Conservation (phyloP, 2,329 filamentous ascomycete genomes). For the Phialemoniopsis sp. region DNA sequence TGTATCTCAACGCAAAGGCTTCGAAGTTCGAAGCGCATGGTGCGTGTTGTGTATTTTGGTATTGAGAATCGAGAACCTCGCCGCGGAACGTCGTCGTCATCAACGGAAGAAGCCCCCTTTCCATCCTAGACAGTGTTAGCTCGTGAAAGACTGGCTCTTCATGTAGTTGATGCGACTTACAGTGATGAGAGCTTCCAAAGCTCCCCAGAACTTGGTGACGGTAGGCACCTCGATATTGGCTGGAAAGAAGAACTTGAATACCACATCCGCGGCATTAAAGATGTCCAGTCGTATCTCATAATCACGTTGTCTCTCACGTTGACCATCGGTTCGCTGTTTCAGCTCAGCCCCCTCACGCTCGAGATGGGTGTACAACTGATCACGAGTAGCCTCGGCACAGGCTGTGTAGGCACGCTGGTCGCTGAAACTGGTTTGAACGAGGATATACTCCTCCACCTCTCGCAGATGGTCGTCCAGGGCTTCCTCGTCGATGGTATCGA, state of each 20-base stretch:
- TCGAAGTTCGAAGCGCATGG: conserved; percentile 8
- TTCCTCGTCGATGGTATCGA: not conserved
- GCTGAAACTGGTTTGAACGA: conserved; percentile 3
- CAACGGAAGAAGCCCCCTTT: not conserved
- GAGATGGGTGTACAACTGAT: conserved; percentile 16
- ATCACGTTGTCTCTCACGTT: conserved; percentile 13
- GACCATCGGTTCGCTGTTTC: conserved; percentile 9
- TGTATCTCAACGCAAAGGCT: conserved; percentile 26
- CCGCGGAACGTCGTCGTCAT: not conserved
- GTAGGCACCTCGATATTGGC: conserved; percentile 27
- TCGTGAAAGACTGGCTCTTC: too few species aligned
- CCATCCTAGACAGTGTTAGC: not conserved
- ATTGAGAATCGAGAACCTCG: not conserved
- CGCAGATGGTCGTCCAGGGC: conserved; percentile 3
- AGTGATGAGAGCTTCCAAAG: conserved; percentile 15
- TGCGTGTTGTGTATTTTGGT: not conserved
- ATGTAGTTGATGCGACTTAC: conserved; percentile 4
- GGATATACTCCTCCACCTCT: conserved; percentile 11
- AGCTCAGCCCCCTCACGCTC: conserved; percentile 9
- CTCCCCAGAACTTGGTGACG: conserved; percentile 37
- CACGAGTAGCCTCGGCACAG: conserved; percentile 7
- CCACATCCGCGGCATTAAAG: conserved; percentile 31
- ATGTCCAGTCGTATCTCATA: conserved; percentile 31
- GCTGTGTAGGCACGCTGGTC: conserved; percentile 11
- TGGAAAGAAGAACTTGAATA: conserved; percentile 39